A percentile compares a stretch with the other conserved stretches of the same genome.
Evolutionary conservation across 768 basidiomycete species (phyloP).

Genomic region (Podaxis carcinomalis): DNA sequence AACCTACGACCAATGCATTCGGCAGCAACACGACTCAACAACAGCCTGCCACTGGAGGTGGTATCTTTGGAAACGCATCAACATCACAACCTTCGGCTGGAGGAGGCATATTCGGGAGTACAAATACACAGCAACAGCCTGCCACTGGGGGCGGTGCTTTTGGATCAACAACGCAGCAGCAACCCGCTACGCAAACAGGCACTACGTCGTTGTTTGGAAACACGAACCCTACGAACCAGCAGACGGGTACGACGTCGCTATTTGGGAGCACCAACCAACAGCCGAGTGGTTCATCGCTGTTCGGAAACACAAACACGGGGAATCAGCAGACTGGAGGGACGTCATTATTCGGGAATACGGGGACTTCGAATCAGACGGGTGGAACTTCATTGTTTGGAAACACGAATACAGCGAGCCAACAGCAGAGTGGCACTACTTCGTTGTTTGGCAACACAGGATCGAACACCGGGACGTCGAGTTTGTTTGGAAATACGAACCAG

Average conservation of each 20-base stretch:
- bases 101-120: slow-evolving; percentile 29
- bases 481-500: slow-evolving; percentile 9
- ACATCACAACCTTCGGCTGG: slow-evolving; percentile 20
- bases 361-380: slow-evolving; percentile 19
- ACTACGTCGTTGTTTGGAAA: slow-evolving; percentile 20
- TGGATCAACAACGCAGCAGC: slow-evolving; percentile 30
- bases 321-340: neutral
- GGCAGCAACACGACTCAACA: slow-evolving; percentile 16
- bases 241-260: neutral
- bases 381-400: slow-evolving; percentile 7
- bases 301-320: neutral
- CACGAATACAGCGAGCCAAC: neutral
- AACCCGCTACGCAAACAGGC: slow-evolving; percentile 21
- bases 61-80: slow-evolving; percentile 29
- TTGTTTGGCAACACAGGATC: slow-evolving; percentile 20
- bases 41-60: slow-evolving; percentile 17
- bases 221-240: neutral
- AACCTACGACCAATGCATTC: slow-evolving; percentile 18
- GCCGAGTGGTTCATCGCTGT: neutral
- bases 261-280: neutral
- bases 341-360: slow-evolving; percentile 8
- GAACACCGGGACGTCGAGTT: slow-evolving; percentile 7
- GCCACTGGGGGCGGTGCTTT: slow-evolving; percentile 25
- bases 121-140: slow-evolving; percentile 18
- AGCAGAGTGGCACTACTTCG: slow-evolving; percentile 16